Conservation (phyloP, 805 yeast species). For the Candida xyloterini region DNA sequence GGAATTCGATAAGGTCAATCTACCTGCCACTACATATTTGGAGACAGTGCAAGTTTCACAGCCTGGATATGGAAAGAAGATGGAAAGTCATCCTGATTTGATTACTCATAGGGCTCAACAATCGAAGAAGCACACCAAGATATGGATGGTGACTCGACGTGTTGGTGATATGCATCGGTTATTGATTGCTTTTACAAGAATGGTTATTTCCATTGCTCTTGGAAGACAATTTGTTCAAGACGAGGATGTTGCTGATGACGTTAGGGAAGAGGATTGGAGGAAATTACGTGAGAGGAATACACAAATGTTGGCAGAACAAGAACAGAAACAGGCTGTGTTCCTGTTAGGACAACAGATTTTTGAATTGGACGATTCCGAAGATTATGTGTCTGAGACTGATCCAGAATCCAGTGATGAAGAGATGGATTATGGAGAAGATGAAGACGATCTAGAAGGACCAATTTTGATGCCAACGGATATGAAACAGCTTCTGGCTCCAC, state of each 20-base stretch:
- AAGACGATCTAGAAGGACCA: slow-evolving; percentile 1
- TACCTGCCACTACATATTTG: slow-evolving; percentile 57
- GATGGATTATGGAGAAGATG: slow-evolving; percentile 14
- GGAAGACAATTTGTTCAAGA: neutral
- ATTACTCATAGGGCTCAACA: slow-evolving; percentile 13
- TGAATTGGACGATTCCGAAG: slow-evolving; percentile 12
- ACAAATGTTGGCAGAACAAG: slow-evolving; percentile 1
- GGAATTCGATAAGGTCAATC: slow-evolving; percentile 47
- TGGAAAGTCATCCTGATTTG: slow-evolving; percentile 29
- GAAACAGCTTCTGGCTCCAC: slow-evolving; percentile 23
- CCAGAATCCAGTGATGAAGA: neutral
- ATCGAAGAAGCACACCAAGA: slow-evolving; percentile 6
- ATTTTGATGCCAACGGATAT: slow-evolving; percentile 21
- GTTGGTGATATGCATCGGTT: slow-evolving; percentile 8
- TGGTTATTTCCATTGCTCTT: neutral
- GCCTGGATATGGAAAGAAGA: slow-evolving; percentile 28
- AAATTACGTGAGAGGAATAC: slow-evolving; percentile 3
- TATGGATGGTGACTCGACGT: slow-evolving; percentile 22
- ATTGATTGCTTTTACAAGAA: slow-evolving; percentile 4
- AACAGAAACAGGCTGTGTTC: neutral
- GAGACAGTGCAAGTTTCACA: slow-evolving; percentile 28
- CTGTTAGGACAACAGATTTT: neutral
- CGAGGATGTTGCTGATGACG: neutral
- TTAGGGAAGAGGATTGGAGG: slow-evolving; percentile 11
- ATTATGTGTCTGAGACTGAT: slow-evolving; percentile 10